phyloP scores from a whole-genome alignment of 768 basidiomycete genomes.

The Chalciporus pseudorubinellus region DNA sequence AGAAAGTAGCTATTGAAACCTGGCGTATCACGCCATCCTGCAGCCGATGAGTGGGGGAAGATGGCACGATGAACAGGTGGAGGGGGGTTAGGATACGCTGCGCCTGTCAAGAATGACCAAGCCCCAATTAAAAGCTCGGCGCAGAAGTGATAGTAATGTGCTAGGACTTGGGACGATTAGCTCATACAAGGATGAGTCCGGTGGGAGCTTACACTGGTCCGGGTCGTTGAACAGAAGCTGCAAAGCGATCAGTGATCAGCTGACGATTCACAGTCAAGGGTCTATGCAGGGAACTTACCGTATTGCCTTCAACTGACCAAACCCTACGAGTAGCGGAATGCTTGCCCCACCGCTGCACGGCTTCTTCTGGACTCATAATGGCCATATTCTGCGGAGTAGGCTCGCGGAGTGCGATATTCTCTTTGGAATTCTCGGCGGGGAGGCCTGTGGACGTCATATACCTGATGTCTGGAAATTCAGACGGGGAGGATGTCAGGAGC shows the following conservation, averaged over 20 bases:
- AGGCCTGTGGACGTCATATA: slow-evolving; percentile 71
- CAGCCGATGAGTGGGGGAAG: slow-evolving; percentile 58
- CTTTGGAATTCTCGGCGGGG: slow-evolving; percentile 53
- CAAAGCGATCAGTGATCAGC: neutral
- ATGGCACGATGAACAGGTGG: slow-evolving; percentile 67
- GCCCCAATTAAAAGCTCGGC: slow-evolving; percentile 77
- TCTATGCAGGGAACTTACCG: slow-evolving; percentile 43
- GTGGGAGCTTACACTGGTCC: slow-evolving; percentile 43
- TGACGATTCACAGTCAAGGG: neutral
- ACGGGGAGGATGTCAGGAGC: slow-evolving; percentile 52
- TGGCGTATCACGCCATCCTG: slow-evolving; percentile 73
- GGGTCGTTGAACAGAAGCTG: slow-evolving; percentile 69
- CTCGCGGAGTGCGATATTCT: slow-evolving; percentile 63
- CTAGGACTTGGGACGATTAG: slow-evolving; percentile 46
- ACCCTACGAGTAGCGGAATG: slow-evolving; percentile 47
- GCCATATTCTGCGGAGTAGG: slow-evolving; percentile 64
- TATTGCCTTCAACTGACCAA: slow-evolving; percentile 69
- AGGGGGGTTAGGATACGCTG: slow-evolving; percentile 36
- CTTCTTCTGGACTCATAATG: slow-evolving; percentile 58
- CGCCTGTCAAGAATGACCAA: slow-evolving; percentile 72
- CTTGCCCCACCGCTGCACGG: slow-evolving; percentile 58
- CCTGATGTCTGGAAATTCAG: slow-evolving; percentile 43
- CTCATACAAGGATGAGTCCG: neutral
- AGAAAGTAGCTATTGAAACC: slow-evolving; percentile 78
- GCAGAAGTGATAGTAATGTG: slow-evolving; percentile 85